Percentiles rank a stretch among this genome's conserved stretches.
These are phyloP conservation scores for Sechiopsis laciniata DNA, from an alignment of 306 rosid genomes.

Conservation along the genomic window DNA sequence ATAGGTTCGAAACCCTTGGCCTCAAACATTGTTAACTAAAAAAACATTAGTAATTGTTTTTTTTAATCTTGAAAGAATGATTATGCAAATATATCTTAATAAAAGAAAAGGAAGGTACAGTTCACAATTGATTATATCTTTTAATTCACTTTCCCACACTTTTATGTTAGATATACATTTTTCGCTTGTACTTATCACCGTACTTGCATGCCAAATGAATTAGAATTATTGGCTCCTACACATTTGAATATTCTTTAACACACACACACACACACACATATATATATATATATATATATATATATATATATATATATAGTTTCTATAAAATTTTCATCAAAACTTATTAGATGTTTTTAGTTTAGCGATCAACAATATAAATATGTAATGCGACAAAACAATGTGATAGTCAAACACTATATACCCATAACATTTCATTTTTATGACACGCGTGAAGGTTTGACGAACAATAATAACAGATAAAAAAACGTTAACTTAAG, in stretches of 20 bases:
- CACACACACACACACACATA: too few relatives aligned
- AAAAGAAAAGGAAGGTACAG: neutral
- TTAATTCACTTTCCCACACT: neutral
- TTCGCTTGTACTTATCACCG: neutral
- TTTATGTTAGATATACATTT: neutral
- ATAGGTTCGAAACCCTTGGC: too few relatives aligned
- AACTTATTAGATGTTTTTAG: neutral
- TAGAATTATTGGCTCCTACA: neutral
- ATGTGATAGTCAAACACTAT: neutral
- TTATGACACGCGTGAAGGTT: neutral
- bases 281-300: too few relatives aligned
- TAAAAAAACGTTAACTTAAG: neutral
- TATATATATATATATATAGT: neutral
- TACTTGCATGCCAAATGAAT: neutral
- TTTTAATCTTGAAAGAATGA: neutral
- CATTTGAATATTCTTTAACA: neutral
- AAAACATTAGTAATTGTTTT: neutral
- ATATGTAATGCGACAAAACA: neutral
- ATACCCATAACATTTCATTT: neutral
- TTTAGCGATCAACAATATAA: neutral
- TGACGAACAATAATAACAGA: neutral
- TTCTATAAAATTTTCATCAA: neutral
- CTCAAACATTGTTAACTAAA: too few relatives aligned
- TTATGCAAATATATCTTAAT: neutral
- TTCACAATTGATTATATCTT: neutral